Evolutionary conservation across 2,329 filamentous ascomycete species (phyloP), one percentile per base, ranked within the genome.

Genomic region (Aspergillus sp.): DNA sequence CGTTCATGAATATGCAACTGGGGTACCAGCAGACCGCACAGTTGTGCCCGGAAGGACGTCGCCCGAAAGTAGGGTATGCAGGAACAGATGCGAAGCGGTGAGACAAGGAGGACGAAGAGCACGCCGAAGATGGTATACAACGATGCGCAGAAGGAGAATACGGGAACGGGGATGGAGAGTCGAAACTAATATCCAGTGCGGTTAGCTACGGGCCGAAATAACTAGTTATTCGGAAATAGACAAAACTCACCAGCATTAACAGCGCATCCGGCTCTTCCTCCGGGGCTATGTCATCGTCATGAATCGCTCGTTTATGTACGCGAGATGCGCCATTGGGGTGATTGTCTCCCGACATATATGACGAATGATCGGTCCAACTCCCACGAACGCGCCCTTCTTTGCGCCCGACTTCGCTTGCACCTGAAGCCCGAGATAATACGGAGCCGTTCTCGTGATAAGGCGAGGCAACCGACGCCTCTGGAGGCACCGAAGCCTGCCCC

Each of bases 21-120:
- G 6, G 84, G 84, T 0, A 81, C 78, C 44, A 87, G 79, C 48
- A 85, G 77, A 25, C 78, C 77, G 58, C 78, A 81, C 57, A 86
- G 71, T 66, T 85, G 83, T 23, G 79, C 71, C 38, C 76, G 73
- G 57, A 85, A 81, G 1, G 80, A 72, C 10, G 77, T 79, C 32
- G 80, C 77, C 54, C 75, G 75, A 52, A 79, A 72, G 62, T 77
- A 79, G 52, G 73, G 67, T 17, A 75, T 69, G 44, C 73, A 70
- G 36, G 80, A 78, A 74, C 82, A 86, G 61, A 87, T 71, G 47
- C 83, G 82, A 49, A 88, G 72, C 5, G 85, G 85, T 41, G 81
- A 79, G 44, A 83, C 75, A 50, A 85, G 62, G 57, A 83, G 63
- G 58, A 84, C 80, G 63, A 82, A 76, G 64, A 86, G 52, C 48